Evolutionary conservation across 1,284 basidiomycete species (phyloP), one percentile per base, ranked within the genome.

Genomic region (Thecaphora frezii): DNA sequence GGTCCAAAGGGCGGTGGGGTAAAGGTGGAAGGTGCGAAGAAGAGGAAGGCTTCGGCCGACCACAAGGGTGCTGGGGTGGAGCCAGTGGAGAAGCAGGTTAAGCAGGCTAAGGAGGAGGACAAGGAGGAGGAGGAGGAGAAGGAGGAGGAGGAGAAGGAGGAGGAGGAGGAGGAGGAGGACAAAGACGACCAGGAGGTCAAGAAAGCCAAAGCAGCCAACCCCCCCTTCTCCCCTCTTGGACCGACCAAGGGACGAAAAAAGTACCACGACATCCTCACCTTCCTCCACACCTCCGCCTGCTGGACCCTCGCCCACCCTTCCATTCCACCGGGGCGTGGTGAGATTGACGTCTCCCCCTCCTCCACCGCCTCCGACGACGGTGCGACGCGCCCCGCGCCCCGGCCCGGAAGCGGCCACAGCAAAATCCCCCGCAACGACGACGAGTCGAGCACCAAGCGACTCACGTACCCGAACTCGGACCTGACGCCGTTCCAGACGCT

Each of bases 401-500:
- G 1, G 54, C 57, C 13, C 46, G 50, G 37, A 9, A 36, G 33
- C 16, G 33, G 33, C 7, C 16, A 36, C 16, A 66, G 63, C 51
- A 58, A 56, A 33, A 48, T 52, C 9, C 25, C 25, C 1, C 49
- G 51, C 19, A 59, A 46, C 2, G 39, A 22, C 0, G 19, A 18
- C 19, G 58, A 48, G 16, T 56, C 28, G 28, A 13, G 28, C 28
- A 13, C 28, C 28, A 36, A 58, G 9, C 50, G 56, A 19, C 62
- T 63, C 1, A 49, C 48, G 5, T 71, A 68, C 48, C 59, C 65
- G 2, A 58, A 65, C 33, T 56, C 54, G 18, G 57, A 63, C 42
- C 50, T 71, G 14, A 58, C 61, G 3, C 55, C 61, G 3, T 71
- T 71, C 52, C 58, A 68, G 26, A 51, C 54, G 14, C 46, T 71